Conservation (phyloP, 345 rosid genomes). For the Capsella bursapastoris region DNA sequence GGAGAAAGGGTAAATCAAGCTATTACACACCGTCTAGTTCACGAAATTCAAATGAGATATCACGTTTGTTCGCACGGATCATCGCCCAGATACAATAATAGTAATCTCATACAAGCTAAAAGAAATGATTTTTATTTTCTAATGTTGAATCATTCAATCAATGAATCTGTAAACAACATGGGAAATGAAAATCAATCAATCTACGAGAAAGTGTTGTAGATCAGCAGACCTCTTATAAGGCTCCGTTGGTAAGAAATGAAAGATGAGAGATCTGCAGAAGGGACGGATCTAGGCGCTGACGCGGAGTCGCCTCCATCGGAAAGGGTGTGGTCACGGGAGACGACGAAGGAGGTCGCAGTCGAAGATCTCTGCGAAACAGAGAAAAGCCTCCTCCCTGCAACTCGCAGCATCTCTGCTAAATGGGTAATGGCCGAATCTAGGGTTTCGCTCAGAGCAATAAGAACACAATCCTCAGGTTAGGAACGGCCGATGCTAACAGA, state of each 20-base stretch:
- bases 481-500: conserved; percentile 28
- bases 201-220: not conserved
- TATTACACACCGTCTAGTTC: conserved; percentile 2
- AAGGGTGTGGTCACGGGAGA: conserved; percentile 43
- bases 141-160: not conserved
- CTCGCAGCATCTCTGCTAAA: conserved; percentile 65
- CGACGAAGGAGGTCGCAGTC: conserved; percentile 48
- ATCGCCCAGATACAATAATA: not conserved
- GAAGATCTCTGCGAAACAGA: conserved; percentile 55
- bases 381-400: conserved; percentile 80
- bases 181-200: not conserved
- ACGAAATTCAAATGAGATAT: conserved; percentile 6
- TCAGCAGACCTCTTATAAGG: conserved; percentile 60
- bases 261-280: conserved; percentile 48
- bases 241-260: conserved; percentile 43
- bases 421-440: conserved; percentile 27
- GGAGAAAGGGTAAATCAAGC: conserved; percentile 4
- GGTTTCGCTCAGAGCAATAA: conserved; percentile 29
- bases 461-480: conserved; percentile 28
- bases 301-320: conserved; percentile 38
- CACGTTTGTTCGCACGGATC: not conserved
- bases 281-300: conserved; percentile 19
- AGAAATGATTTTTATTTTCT: not conserved
- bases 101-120: not conserved
- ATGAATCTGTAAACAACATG: conserved; percentile 10